Evolutionary conservation across 2,329 filamentous ascomycete species (phyloP), one percentile per base, ranked within the genome.

Genomic region (Fusarium lateritium): DNA sequence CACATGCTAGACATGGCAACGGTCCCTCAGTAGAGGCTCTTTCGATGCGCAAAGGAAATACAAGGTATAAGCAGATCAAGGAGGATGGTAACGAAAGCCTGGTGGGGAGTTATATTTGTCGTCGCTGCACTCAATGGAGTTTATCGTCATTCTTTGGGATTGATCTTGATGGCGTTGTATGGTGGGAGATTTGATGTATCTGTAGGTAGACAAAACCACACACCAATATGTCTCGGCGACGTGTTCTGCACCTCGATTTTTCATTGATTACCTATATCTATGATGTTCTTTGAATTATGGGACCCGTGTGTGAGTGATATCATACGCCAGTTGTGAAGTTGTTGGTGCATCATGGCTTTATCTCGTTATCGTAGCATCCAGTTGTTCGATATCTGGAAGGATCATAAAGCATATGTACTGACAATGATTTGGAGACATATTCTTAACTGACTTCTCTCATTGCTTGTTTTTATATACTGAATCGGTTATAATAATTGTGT

Each of bases 1-100:
- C 92, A 96, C 75, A 90, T 95, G 89, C 77, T 92, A 39, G 85
- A 90, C 47, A 86, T 89, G 83, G 83, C 78, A 43, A 69, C 75
- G 14, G 42, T 64, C 26, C 57, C 67, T 31, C 56, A 67, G 50
- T 70, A 70, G 49, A 56, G n/a, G 28, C 7, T n/a, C 7, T 31
- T 24, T 24, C 2, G 24, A 45, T 4, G 14, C 26, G 22, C 31
- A 28, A 28, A 38, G 33, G 21, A 60, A 26, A 38, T 14, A 45
- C 24, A 15, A 43, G 36, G 53, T 34, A 56, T 31, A 22, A 42
- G 39, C 26, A 49, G 28, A 13, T 11, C 21, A 21, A 45, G 10
- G 34, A 31, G 38, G 31, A 26, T 36, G 24, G 40, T 15, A 26
- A 40, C 19, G 9, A 15, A 28, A 17, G 31, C 21, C 21, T 21